Evolutionary conservation across 169 alveolate genomes (phyloP).

Genomic region (Plasmodium gallinaceum): DNA sequence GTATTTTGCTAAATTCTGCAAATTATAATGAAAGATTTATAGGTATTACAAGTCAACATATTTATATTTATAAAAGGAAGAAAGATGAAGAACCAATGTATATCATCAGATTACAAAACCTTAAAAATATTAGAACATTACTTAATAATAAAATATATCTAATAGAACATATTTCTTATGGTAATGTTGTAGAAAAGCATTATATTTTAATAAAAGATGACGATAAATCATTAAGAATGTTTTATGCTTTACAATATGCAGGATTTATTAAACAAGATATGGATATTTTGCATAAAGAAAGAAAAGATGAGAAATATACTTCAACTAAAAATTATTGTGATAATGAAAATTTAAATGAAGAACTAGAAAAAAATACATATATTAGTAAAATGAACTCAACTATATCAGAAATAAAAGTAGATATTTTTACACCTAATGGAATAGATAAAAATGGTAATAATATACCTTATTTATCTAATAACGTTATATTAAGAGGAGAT

Average conservation of each 20-base stretch:
- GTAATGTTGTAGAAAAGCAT: constrained; percentile 43
- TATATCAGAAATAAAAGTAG: constrained; percentile 24
- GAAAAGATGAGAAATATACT: constrained; percentile 30
- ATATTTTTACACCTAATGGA: constrained; percentile 76
- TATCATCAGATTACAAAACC: constrained; percentile 30
- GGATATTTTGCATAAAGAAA: constrained; percentile 49
- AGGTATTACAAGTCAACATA: constrained; percentile 65
- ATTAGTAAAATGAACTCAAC: constrained; percentile 5
- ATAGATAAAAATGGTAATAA: constrained; percentile 45
- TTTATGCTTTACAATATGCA: constrained; percentile 85
- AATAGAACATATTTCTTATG: constrained; percentile 32
- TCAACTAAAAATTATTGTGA: constrained; percentile 18
- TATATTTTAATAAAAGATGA: constrained; percentile 58
- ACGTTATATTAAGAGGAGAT: constrained; percentile 35
- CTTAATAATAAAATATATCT: constrained; percentile 42
- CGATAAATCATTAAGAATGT: constrained; percentile 74
- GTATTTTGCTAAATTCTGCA: constrained; percentile 26
- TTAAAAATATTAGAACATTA: constrained; percentile 37
- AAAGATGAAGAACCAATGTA: constrained; percentile 63
- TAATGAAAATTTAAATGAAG: constrained; percentile 6
- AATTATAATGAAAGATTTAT: constrained; percentile 69
- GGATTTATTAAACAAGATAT: constrained; percentile 80
- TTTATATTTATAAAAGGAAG: constrained; percentile 49
- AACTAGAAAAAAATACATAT: constrained; percentile 7
- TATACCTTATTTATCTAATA: constrained; percentile 40